Base-by-base conservation (phyloP, 2,329 filamentous ascomycete species). In the Diaporthe ampelina region DNA sequence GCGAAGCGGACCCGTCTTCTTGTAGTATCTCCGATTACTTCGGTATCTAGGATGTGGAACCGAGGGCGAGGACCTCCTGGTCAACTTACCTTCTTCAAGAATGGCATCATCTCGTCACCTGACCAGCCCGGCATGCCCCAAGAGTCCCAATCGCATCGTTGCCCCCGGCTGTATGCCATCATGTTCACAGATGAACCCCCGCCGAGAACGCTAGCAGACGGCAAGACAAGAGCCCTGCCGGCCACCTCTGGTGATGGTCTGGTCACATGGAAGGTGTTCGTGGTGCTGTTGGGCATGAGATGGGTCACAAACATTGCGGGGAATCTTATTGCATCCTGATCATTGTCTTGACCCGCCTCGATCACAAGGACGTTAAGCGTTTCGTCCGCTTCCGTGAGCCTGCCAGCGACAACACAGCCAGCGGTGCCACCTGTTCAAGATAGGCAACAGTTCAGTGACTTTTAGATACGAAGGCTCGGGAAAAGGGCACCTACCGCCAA, bases 291-390 rank as follows among this genome's bases (percentile, higher is more conserved):
- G 10, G 72, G 72, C 24, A 29, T 80, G 1, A 90, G 80, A 76
- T 89, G 86, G 40, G 81, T 80, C 40, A 88, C 80, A 75, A 84
- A 91, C 13, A 89, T 80, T 0, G 84, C 87, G 0, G 89, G 89
- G 67, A 88, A 84, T 15, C 85, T 81, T n/a, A 91, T 82, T 11
- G 83, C 84, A 0, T 86, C 85, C 72, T 86, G 82, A 75, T 86
- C 85, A 76, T 88, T 90, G 79, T 90, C 88, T 26, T 82, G 83
- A 0, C 89, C 89, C 40, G 84, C 82, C 78, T 91, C 89, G 59
- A 91, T 85, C 11, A 91, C 81, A 11, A 90, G 81, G 59, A 90
- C 85, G 19, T 84, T 85, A 3, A 89, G 80, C 45, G 82, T 81
- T 0, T 85, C 86, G 73, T 88, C 85, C 0, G 87, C 86, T 71